Base-by-base conservation (phyloP, 768 basidiomycete species). In the Boletus pseudopeckii region DNA sequence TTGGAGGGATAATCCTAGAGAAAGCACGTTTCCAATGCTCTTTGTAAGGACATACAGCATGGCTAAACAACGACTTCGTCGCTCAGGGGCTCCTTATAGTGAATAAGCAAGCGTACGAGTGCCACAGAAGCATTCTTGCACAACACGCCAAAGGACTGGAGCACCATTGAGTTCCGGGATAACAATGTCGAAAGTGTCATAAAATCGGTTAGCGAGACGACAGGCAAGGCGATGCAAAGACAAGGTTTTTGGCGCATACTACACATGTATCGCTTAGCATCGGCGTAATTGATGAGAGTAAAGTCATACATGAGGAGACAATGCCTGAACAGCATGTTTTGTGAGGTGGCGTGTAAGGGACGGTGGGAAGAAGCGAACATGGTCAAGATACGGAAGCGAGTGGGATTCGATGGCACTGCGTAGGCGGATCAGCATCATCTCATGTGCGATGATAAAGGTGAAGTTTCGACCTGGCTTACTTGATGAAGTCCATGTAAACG, bases 331-430 rank as follows among this genome's bases (percentile, higher is more conserved):
- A 42, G 77, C 81, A 55, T 89, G 80, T 69, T 85, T 86, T 30
- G 86, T 87, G 47, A 96, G 80, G 72, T 92, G 91, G 38, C 69
- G 63, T 2, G 75, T 75, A 79, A 95, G 80, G 17, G 71, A 74
- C 32, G 54, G 56, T 1, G 92, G 89, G 7, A 96, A 71, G 33
- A 81, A 63, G 32, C 81, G 79, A 32, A 83, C 69, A 32, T 83
- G 79, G 59, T 92, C 88, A 39, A 97, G 75, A 71, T 93, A 95
- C 2, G 92, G 92, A 38, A 97, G 75, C 34, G 83, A 75, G 63
- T 89, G 85, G 32, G 73, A 72, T 65, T 93, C 89, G 41, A 94
- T 85, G 52, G 85, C 67, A 48, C 92, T 95, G 37, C 6, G 41
- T 48, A 33, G 52, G 52, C 56, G 28, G 48, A 53, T 61, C 43